phyloP scores from a whole-genome alignment of 2,329 filamentous ascomycete genomes.

The Monosporascus cannonballus region DNA sequence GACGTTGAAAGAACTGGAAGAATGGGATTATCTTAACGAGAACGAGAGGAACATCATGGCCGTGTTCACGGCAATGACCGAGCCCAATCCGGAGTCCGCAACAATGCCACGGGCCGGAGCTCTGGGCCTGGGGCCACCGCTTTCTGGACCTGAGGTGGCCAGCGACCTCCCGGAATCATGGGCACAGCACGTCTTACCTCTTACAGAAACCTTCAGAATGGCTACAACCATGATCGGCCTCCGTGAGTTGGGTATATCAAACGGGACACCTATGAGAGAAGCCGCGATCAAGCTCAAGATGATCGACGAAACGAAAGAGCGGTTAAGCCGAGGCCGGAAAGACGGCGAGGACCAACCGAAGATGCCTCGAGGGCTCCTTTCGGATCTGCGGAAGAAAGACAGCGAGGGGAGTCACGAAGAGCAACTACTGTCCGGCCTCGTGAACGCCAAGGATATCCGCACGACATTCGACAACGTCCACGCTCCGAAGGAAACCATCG shows the following conservation, averaged over 20 bases:
- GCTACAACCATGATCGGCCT: conserved; percentile 22
- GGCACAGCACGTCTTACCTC: conserved; percentile 13
- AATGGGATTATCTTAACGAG: conserved; percentile 16
- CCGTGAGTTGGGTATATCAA: conserved; percentile 9
- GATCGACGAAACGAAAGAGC: conserved; percentile 18
- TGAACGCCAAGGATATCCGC: conserved; percentile 73
- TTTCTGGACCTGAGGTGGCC: neutral
- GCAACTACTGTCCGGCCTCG: conserved; percentile 72
- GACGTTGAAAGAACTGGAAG: conserved; percentile 5
- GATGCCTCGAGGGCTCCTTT: conserved; percentile 7
- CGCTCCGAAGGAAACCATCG: conserved; percentile 73
- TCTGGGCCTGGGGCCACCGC: conserved; percentile 10
- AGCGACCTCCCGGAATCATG: conserved; percentile 7
- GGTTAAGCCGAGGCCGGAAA: conserved; percentile 34
- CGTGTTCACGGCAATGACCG: conserved; percentile 17
- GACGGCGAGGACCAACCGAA: conserved; percentile 24
- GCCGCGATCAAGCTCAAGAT: conserved; percentile 10
- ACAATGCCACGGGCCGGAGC: conserved; percentile 1
- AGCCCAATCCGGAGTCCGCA: conserved; percentile 2
- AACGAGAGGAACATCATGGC: conserved; percentile 23
- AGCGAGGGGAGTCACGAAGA: conserved; percentile 71
- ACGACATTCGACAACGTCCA: conserved; percentile 88
- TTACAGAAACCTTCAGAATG: conserved; percentile 21
- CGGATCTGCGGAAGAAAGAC: conserved; percentile 30
- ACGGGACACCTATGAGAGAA: conserved; percentile 8